These are phyloP conservation scores for Lasiosphaeris hirsuta DNA, from an alignment of 495 filamentous ascomycete species.

Conservation along the genomic window DNA sequence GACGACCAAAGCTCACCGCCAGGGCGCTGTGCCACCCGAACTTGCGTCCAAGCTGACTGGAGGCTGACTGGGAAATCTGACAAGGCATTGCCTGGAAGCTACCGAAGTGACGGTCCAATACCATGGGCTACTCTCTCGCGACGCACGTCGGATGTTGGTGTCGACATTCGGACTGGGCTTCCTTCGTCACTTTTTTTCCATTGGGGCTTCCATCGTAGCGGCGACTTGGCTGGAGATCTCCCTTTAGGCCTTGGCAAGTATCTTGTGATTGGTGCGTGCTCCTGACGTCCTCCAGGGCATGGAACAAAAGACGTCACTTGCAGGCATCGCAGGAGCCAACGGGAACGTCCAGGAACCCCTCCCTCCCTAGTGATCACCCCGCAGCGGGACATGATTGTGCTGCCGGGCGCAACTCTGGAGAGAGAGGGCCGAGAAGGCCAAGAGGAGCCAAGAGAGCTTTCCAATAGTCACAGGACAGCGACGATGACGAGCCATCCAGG, in stretches of 20 bases:
- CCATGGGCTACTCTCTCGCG: neutral
- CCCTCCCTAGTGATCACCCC: slow-evolving; percentile 19
- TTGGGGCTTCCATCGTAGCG: neutral
- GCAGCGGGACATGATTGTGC: slow-evolving; percentile 13
- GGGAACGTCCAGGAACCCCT: slow-evolving; percentile 21
- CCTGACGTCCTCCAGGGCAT: slow-evolving; percentile 3
- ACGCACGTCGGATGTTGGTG: slow-evolving; percentile 11
- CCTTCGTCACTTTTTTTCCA: neutral
- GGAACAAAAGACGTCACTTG: slow-evolving; percentile 25
- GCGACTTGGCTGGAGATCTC: slow-evolving; percentile 18
- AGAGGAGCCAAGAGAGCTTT: slow-evolving; percentile 1
- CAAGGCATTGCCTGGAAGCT: slow-evolving; percentile 2
- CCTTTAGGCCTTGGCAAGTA: slow-evolving; percentile 9
- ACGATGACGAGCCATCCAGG: slow-evolving; percentile 4
- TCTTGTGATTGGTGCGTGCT: slow-evolving; percentile 13
- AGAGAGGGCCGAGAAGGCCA: neutral
- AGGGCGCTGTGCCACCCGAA: slow-evolving; percentile 1
- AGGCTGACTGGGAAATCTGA: slow-evolving; percentile 10
- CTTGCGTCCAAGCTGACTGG: slow-evolving; percentile 3
- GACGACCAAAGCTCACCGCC: slow-evolving; percentile 6
- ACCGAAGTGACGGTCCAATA: slow-evolving; percentile 4
- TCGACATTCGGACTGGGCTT: slow-evolving; percentile 2
- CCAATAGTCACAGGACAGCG: slow-evolving; percentile 1
- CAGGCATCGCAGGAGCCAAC: slow-evolving; percentile 22
- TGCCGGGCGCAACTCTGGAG: too few species aligned